A percentile compares a stretch with the other conserved stretches of the same genome.
Conservation (phyloP, 2,329 filamentous ascomycete species). For the Graphium sp. region DNA sequence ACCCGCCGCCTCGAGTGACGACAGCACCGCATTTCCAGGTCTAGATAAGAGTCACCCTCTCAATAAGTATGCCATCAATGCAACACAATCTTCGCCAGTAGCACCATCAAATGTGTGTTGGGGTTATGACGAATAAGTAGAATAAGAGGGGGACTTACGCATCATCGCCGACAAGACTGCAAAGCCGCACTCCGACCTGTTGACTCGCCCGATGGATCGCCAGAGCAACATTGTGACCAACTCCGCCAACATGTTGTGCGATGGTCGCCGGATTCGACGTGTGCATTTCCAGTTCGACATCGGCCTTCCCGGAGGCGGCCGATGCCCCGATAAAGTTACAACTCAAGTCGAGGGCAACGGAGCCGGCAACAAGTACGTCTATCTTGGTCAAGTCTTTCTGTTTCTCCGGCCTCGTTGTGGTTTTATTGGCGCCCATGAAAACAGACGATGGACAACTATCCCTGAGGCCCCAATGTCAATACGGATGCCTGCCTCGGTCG, state of each 20-base stretch:
- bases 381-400: too few relatives aligned
- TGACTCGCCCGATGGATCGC: conserved; percentile 57
- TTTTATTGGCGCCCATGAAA: too few relatives aligned
- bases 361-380: conserved; percentile 78
- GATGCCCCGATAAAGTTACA: conserved; percentile 47
- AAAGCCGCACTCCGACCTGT: conserved; percentile 47
- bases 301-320: conserved; percentile 10
- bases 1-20: conserved; percentile 44
- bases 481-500: too few relatives aligned
- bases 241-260: conserved; percentile 71
- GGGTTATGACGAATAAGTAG: background rate
- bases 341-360: conserved; percentile 71
- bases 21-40: too few relatives aligned
- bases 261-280: conserved; percentile 81
- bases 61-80: too few relatives aligned
- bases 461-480: too few relatives aligned
- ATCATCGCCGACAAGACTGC: conserved; percentile 70
- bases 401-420: too few relatives aligned
- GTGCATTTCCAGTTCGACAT: conserved; percentile 34
- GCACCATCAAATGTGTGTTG: too few relatives aligned
- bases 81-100: too few relatives aligned
- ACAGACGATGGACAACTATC: too few relatives aligned
- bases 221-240: conserved; percentile 80
- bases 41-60: too few relatives aligned
- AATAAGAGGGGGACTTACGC: conserved; percentile 34